Conservation (phyloP, 768 basidiomycete species). For the Mycena vulgaris region DNA sequence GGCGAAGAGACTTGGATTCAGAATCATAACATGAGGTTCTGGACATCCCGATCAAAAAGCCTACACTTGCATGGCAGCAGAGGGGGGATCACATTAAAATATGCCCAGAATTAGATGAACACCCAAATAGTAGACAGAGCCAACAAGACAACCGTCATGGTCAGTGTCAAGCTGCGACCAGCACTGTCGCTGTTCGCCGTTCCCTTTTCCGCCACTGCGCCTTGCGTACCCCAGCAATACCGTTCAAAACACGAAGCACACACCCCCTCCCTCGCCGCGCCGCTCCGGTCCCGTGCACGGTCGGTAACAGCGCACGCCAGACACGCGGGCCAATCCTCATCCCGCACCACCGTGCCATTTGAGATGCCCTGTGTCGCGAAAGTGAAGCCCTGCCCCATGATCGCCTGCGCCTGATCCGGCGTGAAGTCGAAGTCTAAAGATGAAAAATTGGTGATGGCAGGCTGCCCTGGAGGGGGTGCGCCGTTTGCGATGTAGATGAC, state of each 20-base stretch:
- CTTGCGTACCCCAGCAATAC: conserved; percentile 56
- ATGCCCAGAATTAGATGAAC: too few relatives aligned
- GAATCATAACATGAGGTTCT: too few relatives aligned
- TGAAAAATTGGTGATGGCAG: conserved; percentile 58
- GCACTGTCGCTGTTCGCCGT: too few relatives aligned
- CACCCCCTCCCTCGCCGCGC: conserved; percentile 45
- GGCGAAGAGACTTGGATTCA: too few relatives aligned
- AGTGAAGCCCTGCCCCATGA: conserved; percentile 62
- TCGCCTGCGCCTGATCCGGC: conserved; percentile 53
- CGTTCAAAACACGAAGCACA: conserved; percentile 48
- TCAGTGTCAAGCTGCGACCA: too few relatives aligned
- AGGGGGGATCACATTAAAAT: too few relatives aligned
- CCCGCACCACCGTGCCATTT: conserved; percentile 44
- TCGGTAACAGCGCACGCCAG: conserved; percentile 69
- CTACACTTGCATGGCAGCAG: too few relatives aligned
- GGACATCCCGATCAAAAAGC: too few relatives aligned
- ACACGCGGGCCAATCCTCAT: conserved; percentile 63
- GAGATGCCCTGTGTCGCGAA: conserved; percentile 61
- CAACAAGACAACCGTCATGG: too few relatives aligned
- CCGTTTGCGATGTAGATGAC: conserved; percentile 75
- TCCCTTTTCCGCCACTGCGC: too few relatives aligned
- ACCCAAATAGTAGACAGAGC: too few relatives aligned
- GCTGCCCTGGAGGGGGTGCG: conserved; percentile 56
- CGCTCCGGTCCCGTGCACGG: conserved; percentile 52
- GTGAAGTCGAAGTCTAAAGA: conserved; percentile 57